phyloP scores from a whole-genome alignment of 2,329 filamentous ascomycete species.

The Xylaria sp. region DNA sequence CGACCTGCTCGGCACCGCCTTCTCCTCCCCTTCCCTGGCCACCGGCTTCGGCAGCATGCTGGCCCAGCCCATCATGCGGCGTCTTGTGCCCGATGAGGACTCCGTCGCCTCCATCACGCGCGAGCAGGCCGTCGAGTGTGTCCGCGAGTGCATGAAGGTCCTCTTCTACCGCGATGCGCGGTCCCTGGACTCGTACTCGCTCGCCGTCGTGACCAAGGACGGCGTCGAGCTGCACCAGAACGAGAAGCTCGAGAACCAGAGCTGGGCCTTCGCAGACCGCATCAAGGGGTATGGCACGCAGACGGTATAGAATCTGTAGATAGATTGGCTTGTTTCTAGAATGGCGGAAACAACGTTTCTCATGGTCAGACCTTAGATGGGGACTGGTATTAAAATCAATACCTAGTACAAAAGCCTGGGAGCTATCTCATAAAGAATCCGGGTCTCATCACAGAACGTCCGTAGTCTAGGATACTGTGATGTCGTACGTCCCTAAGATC shows the following conservation, averaged over 20 bases:
- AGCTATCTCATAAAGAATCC: not conserved
- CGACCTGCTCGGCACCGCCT: constrained; percentile 93
- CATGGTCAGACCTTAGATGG: not conserved
- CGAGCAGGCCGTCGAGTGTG: constrained; percentile 80
- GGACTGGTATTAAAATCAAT: too few relatives aligned
- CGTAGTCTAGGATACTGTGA: constrained; percentile 1
- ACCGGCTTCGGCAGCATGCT: constrained; percentile 95
- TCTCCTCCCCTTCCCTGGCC: constrained; percentile 85
- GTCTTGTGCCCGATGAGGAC: constrained; percentile 84
- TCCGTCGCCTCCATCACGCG: constrained; percentile 75
- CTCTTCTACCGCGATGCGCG: constrained; percentile 96
- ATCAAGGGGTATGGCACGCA: constrained; percentile 97
- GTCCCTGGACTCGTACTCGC: constrained; percentile 89
- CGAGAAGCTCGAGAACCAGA: constrained; percentile 92
- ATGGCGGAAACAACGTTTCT: not conserved
- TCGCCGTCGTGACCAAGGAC: constrained; percentile 88
- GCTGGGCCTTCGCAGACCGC: constrained; percentile 96
- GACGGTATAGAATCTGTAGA: constrained; percentile 59
- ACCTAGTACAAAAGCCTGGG: too few relatives aligned
- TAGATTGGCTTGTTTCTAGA: not conserved
- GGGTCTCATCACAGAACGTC: not conserved
- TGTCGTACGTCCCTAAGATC: not conserved
- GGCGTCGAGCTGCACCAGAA: constrained; percentile 86
- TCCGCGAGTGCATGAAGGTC: constrained; percentile 98
- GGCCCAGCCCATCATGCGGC: constrained; percentile 89